Evolutionary conservation across 306 rosid genomes (phyloP), one percentile per base, ranked within the genome.

Genomic region (Vicia faba): DNA sequence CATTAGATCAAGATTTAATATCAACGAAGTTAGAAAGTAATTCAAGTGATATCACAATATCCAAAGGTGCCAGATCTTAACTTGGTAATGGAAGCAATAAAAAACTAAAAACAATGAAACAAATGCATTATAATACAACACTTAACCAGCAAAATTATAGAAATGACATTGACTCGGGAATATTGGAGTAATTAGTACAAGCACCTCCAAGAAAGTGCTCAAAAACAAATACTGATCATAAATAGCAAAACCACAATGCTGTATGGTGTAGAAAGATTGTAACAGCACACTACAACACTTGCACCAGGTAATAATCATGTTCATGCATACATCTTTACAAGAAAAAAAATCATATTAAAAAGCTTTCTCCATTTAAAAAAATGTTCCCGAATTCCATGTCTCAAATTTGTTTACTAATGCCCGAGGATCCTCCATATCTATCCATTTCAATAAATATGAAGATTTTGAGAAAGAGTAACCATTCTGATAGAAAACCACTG

Each of bases 1-100:
- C 55, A 29, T 50, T 50, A 53, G 54, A 49, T 48, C 19, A 67
- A 48, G 53, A 80, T 46, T 45, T 66, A 69, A 66, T 15, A 62
- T 48, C 23, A 1, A 15, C 2, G 38, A 16, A 26, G 12, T 68
- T 26, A 5, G 29, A n/a, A 39, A 51, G 33, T 26, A 60, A 49
- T 50, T 69, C 61, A 69, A 41, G 39, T 38, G 53, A 68, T 51
- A 14, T 72, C 19, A 31, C 19, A 11, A 53, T 41, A 44, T 60
- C 19, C 29, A 68, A 51, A 29, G 55, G 61, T 14, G 66, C 4
- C 8, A 20, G 49, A 20, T 50, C 39, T 50, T 19, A 28, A 53
- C 33, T 58, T 20, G 64, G 57, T 28, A 36, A 54, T 61, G 53
- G 67, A 69, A 53, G 31, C 62, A 60, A 49, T 20, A 20, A 20